A percentile compares a stretch with the other conserved stretches of the same genome.
Conservation (phyloP, 2,329 filamentous ascomycete species). For the Colletotrichum cordylinicola region DNA sequence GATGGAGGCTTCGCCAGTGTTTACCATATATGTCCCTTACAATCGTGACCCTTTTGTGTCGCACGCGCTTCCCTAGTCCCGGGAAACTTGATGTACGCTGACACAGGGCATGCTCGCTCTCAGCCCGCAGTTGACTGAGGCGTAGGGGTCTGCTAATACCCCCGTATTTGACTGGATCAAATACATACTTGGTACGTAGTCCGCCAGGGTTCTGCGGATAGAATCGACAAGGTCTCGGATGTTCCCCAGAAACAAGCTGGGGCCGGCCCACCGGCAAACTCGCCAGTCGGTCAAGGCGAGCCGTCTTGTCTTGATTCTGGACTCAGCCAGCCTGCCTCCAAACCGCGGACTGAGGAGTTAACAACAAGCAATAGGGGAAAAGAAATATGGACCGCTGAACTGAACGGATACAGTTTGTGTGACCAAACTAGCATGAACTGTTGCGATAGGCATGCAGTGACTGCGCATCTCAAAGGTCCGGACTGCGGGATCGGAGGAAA, state of each 20-base stretch:
- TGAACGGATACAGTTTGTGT: background rate
- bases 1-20: background rate
- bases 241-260: background rate
- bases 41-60: background rate
- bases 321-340: background rate
- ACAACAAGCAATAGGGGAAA: background rate
- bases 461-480: background rate
- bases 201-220: background rate
- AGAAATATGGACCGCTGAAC: background rate
- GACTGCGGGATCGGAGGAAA: slow-evolving; percentile 5
- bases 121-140: background rate
- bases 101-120: background rate
- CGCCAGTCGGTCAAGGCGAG: background rate
- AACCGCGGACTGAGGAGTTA: background rate
- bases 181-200: background rate
- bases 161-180: background rate
- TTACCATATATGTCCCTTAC: background rate
- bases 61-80: background rate
- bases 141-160: background rate
- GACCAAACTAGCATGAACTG: background rate
- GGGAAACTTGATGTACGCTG: background rate
- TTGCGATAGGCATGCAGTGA: background rate
- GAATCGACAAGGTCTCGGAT: background rate
- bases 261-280: background rate
- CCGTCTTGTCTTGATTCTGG: background rate